Evolutionary conservation across 257 asterid species (phyloP).

Genomic region (Primulina huaijiensis): DNA sequence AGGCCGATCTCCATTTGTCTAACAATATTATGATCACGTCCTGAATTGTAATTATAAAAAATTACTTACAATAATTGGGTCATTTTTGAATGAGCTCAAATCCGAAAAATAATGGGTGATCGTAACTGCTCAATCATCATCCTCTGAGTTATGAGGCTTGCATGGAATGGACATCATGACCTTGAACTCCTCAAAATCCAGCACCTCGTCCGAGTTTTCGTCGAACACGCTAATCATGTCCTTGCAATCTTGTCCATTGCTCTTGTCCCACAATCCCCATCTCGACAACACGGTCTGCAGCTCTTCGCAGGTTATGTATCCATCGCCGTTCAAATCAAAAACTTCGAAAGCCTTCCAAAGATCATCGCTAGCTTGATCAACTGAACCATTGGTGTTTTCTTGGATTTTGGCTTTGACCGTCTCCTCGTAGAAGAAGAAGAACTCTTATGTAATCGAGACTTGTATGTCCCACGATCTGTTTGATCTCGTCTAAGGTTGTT

Average conservation of each 20-base stretch:
- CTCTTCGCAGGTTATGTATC: conserved; percentile 56
- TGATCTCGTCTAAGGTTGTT: conserved; percentile 51
- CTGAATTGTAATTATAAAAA: no score
- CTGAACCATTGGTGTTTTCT: not conserved
- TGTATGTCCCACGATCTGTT: conserved; percentile 38
- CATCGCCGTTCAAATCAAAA: conserved; percentile 60
- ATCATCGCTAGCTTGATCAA: conserved; percentile 26
- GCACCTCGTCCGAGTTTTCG: conserved; percentile 56
- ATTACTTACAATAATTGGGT: no score
- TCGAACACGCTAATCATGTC: conserved; percentile 55
- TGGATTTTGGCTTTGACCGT: conserved; percentile 27
- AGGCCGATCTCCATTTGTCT: no score
- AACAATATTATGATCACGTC: not conserved
- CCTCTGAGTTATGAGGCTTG: conserved; percentile 4
- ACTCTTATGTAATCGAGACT: conserved; percentile 41
- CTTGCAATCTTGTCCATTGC: conserved; percentile 19
- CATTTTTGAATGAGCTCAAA: no score
- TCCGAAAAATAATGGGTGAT: not conserved
- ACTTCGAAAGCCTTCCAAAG: conserved; percentile 49
- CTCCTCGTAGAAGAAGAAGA: conserved; percentile 52
- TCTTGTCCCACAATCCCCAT: conserved; percentile 39
- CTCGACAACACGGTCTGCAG: conserved; percentile 42
- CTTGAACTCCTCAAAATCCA: conserved; percentile 71
- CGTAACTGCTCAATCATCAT: not conserved
- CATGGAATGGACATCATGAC: conserved; percentile 51